phyloP scores from a whole-genome alignment of 2,329 filamentous ascomycete genomes.

The Calonectria hongkongensis region DNA sequence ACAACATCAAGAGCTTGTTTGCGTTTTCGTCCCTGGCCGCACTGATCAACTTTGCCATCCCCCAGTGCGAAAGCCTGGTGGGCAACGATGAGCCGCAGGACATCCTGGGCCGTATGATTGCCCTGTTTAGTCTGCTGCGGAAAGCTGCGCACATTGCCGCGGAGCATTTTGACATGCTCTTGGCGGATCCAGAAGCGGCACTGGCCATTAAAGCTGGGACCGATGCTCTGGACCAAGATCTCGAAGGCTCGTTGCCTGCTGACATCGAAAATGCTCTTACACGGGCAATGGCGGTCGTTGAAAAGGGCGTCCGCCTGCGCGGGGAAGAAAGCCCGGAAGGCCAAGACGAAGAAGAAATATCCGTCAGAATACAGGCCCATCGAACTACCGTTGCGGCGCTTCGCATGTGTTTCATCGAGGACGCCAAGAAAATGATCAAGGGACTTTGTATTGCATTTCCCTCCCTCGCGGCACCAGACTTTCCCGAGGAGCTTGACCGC shows the following conservation, averaged over 20 bases:
- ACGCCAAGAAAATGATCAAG: slow-evolving; percentile 56
- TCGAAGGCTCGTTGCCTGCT: neutral
- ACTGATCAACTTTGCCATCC: slow-evolving; percentile 51
- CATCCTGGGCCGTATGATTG: slow-evolving; percentile 44
- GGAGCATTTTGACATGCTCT: slow-evolving; percentile 44
- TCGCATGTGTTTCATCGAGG: slow-evolving; percentile 59
- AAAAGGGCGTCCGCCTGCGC: slow-evolving; percentile 39
- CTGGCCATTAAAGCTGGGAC: slow-evolving; percentile 23
- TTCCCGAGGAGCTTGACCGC: slow-evolving; percentile 55
- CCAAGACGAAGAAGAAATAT: slow-evolving; percentile 16
- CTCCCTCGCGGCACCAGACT: slow-evolving; percentile 55
- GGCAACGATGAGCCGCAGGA: slow-evolving; percentile 39
- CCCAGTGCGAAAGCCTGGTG: slow-evolving; percentile 44
- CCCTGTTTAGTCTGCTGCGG: slow-evolving; percentile 49
- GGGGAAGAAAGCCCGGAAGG: neutral
- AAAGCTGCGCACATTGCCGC: slow-evolving; percentile 46
- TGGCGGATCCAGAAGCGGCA: slow-evolving; percentile 29
- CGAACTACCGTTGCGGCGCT: slow-evolving; percentile 56
- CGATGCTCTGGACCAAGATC: slow-evolving; percentile 17
- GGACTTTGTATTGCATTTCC: slow-evolving; percentile 59
- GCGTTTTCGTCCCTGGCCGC: slow-evolving; percentile 52
- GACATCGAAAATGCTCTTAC: slow-evolving; percentile 41
- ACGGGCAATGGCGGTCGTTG: slow-evolving; percentile 38
- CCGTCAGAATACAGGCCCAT: slow-evolving; percentile 35
- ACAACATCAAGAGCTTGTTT: slow-evolving; percentile 50